Conservation (phyloP, 768 basidiomycete species). For the Strobilomyces echinocephalus region DNA sequence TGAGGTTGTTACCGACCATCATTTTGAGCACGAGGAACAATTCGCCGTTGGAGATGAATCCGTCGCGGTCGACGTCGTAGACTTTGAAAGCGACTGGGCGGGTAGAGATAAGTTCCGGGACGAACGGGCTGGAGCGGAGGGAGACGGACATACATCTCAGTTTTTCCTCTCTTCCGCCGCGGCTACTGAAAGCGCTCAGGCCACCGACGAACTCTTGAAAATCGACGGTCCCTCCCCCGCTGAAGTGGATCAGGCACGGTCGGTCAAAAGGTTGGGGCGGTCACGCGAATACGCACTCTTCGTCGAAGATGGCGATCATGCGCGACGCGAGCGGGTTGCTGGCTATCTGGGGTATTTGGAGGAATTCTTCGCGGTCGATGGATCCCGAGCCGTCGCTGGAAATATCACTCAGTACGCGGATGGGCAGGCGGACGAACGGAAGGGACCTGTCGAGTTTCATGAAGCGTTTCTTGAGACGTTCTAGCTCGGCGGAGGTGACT, state of each 20-base stretch:
- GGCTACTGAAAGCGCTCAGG: conserved; percentile 93
- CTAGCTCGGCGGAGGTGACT: conserved; percentile 95
- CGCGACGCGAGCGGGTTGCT: conserved; percentile 94
- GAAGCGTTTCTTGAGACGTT: conserved; percentile 96
- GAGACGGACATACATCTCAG: conserved; percentile 85
- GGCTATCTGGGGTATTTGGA: conserved; percentile 98
- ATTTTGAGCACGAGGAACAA: conserved; percentile 98
- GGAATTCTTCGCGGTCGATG: conserved; percentile 97
- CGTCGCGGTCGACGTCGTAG: conserved; percentile 97
- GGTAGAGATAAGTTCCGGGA: neutral
- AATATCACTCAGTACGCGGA: neutral
- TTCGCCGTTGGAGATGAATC: conserved; percentile 97
- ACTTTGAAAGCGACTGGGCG: conserved; percentile 99
- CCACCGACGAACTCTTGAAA: conserved; percentile 99
- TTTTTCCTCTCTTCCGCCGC: conserved; percentile 96
- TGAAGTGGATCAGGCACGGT: conserved; percentile 28
- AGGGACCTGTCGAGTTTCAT: conserved; percentile 95
- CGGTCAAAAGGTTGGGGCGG: neutral
- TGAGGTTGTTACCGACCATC: conserved; percentile 99
- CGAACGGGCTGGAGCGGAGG: neutral
- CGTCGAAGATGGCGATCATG: conserved; percentile 99
- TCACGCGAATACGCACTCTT: conserved; percentile 67
- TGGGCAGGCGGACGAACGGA: neutral
- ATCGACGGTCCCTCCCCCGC: conserved; percentile 97
- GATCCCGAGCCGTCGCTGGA: conserved; percentile 91